Conservation (phyloP, 2,329 filamentous ascomycete species). For the Hypoxylon sp. region DNA sequence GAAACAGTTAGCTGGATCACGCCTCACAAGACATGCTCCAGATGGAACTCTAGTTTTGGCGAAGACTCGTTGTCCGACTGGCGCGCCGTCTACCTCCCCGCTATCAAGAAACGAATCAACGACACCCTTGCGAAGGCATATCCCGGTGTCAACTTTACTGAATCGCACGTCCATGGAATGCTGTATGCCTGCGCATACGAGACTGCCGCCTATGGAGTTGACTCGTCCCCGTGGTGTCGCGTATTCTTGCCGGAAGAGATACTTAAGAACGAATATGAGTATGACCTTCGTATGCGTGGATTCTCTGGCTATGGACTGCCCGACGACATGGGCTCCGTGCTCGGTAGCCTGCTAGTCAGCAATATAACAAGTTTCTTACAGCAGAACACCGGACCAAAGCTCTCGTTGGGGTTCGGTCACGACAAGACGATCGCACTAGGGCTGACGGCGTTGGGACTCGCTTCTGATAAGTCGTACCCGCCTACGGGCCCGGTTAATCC, state of each 20-base stretch:
- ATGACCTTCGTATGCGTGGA: constrained; percentile 44
- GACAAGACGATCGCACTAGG: constrained; percentile 45
- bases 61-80: constrained; percentile 23
- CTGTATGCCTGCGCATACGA: constrained; percentile 45
- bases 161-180: constrained; percentile 41
- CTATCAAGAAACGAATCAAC: constrained; percentile 42
- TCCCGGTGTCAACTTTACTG: constrained; percentile 38
- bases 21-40: constrained; percentile 38
- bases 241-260: constrained; percentile 42
- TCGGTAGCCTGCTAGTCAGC: constrained; percentile 41
- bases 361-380: constrained; percentile 42
- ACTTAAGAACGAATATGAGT: constrained; percentile 43
- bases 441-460: constrained; percentile 42
- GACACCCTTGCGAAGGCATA: constrained; percentile 28
- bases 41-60: constrained; percentile 36
- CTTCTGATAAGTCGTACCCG: constrained; percentile 38
- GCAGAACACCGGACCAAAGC: constrained; percentile 21
- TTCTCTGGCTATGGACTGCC: constrained; percentile 45
- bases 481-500: constrained; percentile 37
- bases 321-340: constrained; percentile 41
- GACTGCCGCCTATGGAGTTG: constrained; percentile 40
- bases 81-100: constrained; percentile 42
- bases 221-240: constrained; percentile 43
- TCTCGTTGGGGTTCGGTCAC: constrained; percentile 45
- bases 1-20: constrained; percentile 45